Conservation (phyloP, 768 basidiomycete genomes). For the Multifurca ochricompacta region DNA sequence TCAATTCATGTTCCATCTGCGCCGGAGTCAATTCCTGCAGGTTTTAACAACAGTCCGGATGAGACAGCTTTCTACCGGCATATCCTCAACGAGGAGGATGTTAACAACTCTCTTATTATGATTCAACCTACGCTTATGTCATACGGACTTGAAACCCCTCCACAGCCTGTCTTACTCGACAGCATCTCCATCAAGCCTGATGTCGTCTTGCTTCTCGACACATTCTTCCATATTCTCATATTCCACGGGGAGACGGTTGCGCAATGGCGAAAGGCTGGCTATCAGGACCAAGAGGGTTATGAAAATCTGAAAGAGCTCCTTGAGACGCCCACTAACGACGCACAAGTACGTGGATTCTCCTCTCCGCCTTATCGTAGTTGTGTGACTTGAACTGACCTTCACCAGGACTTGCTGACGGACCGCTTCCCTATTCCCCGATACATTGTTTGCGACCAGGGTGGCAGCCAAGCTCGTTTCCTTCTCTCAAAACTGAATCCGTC, state of each 20-base stretch:
- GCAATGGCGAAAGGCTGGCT: constrained; percentile 96
- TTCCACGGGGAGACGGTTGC: constrained; percentile 98
- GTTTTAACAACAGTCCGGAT: constrained; percentile 99
- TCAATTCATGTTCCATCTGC: constrained; percentile 99
- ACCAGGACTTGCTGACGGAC: constrained; percentile 85
- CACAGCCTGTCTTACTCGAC: constrained; percentile 93
- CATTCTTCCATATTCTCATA: constrained; percentile 99
- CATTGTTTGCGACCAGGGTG: constrained; percentile 96
- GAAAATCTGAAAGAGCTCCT: constrained; percentile 97
- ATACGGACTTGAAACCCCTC: constrained; percentile 85
- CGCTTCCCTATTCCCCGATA: constrained; percentile 97
- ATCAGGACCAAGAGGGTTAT: constrained; percentile 97
- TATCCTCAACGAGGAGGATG: constrained; percentile 92
- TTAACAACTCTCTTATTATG: constrained; percentile 99
- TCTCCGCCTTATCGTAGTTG: background rate
- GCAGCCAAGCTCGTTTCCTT: constrained; percentile 97
- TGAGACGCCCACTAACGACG: constrained; percentile 79
- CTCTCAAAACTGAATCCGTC: constrained; percentile 95
- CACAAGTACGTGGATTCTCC: constrained; percentile 48
- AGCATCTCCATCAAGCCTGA: constrained; percentile 97
- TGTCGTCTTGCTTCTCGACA: constrained; percentile 92
- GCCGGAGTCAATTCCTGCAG: constrained; percentile 96
- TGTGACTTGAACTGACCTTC: constrained; percentile 1
- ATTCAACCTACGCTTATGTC: constrained; percentile 99
- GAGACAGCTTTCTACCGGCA: constrained; percentile 99